phyloP scores from a whole-genome alignment of 495 filamentous ascomycete species.

The Pyrenula massariospora region DNA sequence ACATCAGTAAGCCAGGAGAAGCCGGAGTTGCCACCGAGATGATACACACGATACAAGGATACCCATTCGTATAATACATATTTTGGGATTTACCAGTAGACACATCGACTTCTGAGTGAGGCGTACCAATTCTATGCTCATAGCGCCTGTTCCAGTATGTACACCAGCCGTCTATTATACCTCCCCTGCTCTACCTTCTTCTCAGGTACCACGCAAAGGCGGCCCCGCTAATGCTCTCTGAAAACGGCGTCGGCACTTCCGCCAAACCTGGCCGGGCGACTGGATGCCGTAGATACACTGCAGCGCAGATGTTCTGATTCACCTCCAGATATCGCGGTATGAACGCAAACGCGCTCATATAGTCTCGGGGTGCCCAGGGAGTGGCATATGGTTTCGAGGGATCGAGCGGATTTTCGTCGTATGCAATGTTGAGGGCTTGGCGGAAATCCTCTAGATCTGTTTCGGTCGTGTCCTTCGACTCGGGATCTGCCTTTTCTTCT shows the following conservation, averaged over 20 bases:
- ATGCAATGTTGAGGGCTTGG: slow-evolving; percentile 39
- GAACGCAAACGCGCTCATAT: slow-evolving; percentile 85
- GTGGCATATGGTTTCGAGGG: slow-evolving; percentile 73
- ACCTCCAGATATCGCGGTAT: slow-evolving; percentile 94
- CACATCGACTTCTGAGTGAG: too few relatives aligned
- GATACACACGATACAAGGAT: not conserved
- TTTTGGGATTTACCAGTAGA: too few relatives aligned
- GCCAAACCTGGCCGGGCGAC: slow-evolving; percentile 79
- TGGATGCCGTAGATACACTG: slow-evolving; percentile 90
- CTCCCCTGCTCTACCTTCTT: slow-evolving; percentile 52
- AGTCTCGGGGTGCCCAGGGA: slow-evolving; percentile 80
- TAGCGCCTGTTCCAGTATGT: too few relatives aligned
- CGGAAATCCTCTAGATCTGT: slow-evolving; percentile 29
- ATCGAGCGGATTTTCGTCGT: slow-evolving; percentile 69
- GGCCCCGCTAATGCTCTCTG: slow-evolving; percentile 46
- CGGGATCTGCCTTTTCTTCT: slow-evolving; percentile 1
- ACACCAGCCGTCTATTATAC: too few relatives aligned
- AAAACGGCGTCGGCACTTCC: slow-evolving; percentile 86
- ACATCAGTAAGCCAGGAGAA: not conserved
- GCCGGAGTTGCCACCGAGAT: not conserved
- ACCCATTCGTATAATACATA: not conserved
- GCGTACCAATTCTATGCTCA: too few relatives aligned
- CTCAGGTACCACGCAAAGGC: slow-evolving; percentile 92
- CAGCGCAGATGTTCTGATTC: slow-evolving; percentile 89
- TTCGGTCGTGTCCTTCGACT: slow-evolving; percentile 18